Conservation (phyloP, 1,139 yeast genomes). For the Saccharomyces hybrid region DNA sequence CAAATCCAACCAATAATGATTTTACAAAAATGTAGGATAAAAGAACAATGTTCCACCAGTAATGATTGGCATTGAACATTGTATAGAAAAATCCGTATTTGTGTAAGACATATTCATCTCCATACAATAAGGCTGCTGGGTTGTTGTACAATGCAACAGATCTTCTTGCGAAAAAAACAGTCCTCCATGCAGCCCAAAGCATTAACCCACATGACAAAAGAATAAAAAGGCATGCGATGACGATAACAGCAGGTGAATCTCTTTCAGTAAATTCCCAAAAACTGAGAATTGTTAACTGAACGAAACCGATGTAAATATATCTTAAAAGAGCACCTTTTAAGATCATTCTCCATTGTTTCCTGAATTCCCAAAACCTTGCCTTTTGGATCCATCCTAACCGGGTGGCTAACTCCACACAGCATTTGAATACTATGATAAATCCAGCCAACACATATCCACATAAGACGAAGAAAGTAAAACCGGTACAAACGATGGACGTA, state of each 20-base stretch:
- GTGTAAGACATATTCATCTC: constrained; percentile 53
- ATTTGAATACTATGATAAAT: constrained; percentile 41
- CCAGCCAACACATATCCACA: constrained; percentile 56
- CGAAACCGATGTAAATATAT: constrained; percentile 65
- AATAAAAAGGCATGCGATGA: constrained; percentile 56
- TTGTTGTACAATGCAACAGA: constrained; percentile 50
- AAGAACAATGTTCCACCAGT: constrained; percentile 65
- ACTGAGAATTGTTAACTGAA: constrained; percentile 59
- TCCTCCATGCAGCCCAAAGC: constrained; percentile 52
- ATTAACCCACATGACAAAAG: constrained; percentile 47
- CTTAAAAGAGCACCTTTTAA: constrained; percentile 61
- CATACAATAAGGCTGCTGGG: constrained; percentile 71
- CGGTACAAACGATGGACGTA: constrained; percentile 65
- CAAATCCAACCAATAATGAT: constrained; percentile 55
- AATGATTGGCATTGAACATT: constrained; percentile 65
- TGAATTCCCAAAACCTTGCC: constrained; percentile 41
- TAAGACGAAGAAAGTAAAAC: constrained; percentile 62
- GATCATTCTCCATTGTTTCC: constrained; percentile 45
- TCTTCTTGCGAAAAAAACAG: constrained; percentile 44
- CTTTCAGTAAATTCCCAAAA: constrained; percentile 63
- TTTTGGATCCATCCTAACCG: constrained; percentile 40
- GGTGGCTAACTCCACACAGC: constrained; percentile 40
- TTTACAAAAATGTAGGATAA: constrained; percentile 49
- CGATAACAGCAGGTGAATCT: constrained; percentile 70
- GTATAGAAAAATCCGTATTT: constrained; percentile 73